Conservation (phyloP, 164 flowering plant genomes). For the Vitis rotundifolia region DNA sequence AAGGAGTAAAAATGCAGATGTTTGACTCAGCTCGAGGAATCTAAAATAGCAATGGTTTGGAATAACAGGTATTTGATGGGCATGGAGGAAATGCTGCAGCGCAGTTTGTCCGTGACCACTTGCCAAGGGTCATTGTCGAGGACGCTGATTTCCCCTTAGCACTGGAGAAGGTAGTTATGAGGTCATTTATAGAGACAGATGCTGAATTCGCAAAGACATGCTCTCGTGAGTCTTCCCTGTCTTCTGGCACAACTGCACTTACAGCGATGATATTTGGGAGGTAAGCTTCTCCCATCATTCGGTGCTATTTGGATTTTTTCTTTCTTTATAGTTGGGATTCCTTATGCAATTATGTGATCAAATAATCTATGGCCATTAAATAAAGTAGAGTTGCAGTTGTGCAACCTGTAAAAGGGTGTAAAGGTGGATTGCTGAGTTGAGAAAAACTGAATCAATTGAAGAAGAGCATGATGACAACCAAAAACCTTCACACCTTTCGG, state of each 20-base stretch:
- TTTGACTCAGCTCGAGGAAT: not conserved
- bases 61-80: constrained; percentile 88
- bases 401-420: too few species aligned
- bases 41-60: not conserved
- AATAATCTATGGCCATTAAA: too few species aligned
- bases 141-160: constrained; percentile 91
- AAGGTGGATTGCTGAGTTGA: too few species aligned
- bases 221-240: constrained; percentile 55
- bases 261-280: constrained; percentile 95
- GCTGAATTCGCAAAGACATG: constrained; percentile 63
- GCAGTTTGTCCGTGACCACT: constrained; percentile 82
- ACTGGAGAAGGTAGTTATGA: constrained; percentile 79
- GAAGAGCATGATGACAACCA: too few species aligned
- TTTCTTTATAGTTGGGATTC: not conserved
- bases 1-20: not conserved
- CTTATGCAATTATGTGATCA: too few species aligned
- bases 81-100: constrained; percentile 94
- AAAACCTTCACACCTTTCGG: too few species aligned
- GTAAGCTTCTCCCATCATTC: constrained; percentile 26
- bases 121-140: constrained; percentile 85
- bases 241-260: constrained; percentile 94
- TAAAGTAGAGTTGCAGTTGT: too few species aligned
- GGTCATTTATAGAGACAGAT: constrained; percentile 80
- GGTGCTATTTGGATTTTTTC: not conserved
- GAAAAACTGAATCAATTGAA: too few species aligned